phyloP scores from a whole-genome alignment of 768 basidiomycete species.

The Serendipita sp. region DNA sequence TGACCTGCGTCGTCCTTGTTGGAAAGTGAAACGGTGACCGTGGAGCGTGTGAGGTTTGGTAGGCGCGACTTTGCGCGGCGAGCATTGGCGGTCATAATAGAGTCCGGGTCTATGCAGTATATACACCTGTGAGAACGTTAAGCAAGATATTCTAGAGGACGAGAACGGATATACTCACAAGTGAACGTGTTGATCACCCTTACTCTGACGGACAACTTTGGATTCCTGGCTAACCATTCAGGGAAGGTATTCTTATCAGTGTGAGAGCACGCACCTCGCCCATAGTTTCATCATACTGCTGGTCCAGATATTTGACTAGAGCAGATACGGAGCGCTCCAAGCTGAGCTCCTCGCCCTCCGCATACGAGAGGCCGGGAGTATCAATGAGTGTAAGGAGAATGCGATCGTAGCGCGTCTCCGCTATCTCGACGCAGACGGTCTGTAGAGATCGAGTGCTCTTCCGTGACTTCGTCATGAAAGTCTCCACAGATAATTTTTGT shows the following conservation, averaged over 20 bases:
- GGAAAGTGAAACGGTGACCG: conserved; percentile 20
- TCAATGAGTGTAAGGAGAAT: conserved; percentile 68
- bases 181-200: conserved; percentile 81
- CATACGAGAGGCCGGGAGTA: conserved; percentile 71
- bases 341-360: conserved; percentile 52
- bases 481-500: conserved; percentile 47
- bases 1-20: background rate
- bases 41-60: conserved; percentile 39
- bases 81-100: conserved; percentile 40
- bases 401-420: conserved; percentile 64
- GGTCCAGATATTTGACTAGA: conserved; percentile 63
- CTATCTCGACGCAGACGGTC: conserved; percentile 62
- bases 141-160: background rate
- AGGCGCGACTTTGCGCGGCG: conserved; percentile 33
- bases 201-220: conserved; percentile 73
- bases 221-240: conserved; percentile 40
- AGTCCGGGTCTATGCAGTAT: conserved; percentile 68
- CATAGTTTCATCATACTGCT: conserved; percentile 74
- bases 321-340: conserved; percentile 63
- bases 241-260: conserved; percentile 5
- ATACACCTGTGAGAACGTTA: conserved; percentile 41
- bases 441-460: conserved; percentile 46
- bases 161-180: conserved; percentile 33
- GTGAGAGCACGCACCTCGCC: conserved; percentile 41
- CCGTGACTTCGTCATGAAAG: conserved; percentile 43